Conservation (phyloP, 148 eudicot genomes). For the Vaccinium myrtillus region DNA sequence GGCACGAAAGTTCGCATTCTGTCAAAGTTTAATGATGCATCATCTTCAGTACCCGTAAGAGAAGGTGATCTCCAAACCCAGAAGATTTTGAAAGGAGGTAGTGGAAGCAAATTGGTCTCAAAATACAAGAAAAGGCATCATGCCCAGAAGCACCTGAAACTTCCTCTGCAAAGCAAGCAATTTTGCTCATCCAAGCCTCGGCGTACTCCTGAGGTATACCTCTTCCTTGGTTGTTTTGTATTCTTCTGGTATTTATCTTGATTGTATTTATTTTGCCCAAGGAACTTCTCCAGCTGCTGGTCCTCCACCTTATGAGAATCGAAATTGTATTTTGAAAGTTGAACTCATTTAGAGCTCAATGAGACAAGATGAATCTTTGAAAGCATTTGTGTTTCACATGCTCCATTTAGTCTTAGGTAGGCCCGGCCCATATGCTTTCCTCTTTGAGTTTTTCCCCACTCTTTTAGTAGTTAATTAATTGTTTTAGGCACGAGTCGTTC, state of each 20-base stretch:
- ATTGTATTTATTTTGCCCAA: background rate
- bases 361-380: background rate
- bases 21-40: constrained; percentile 47
- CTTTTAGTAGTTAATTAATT: background rate
- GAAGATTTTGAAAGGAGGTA: constrained; percentile 40
- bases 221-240: constrained; percentile 2
- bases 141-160: constrained; percentile 38
- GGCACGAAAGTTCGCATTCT: constrained; percentile 79
- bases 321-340: background rate
- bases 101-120: constrained; percentile 38
- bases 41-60: constrained; percentile 25
- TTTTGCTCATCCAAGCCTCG: constrained; percentile 27
- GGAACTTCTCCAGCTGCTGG: background rate
- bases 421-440: background rate
- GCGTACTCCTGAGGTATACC: constrained; percentile 32
- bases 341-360: background rate
- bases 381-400: background rate
- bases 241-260: background rate
- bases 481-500: background rate
- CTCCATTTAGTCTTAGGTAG: constrained; percentile 4
- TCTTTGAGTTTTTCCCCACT: background rate
- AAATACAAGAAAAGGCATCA: constrained; percentile 44
- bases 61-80: constrained; percentile 23
- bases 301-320: background rate
- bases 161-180: constrained; percentile 33